Conservation (phyloP, 306 rosid species). For the Begonia fuchsioides region DNA sequence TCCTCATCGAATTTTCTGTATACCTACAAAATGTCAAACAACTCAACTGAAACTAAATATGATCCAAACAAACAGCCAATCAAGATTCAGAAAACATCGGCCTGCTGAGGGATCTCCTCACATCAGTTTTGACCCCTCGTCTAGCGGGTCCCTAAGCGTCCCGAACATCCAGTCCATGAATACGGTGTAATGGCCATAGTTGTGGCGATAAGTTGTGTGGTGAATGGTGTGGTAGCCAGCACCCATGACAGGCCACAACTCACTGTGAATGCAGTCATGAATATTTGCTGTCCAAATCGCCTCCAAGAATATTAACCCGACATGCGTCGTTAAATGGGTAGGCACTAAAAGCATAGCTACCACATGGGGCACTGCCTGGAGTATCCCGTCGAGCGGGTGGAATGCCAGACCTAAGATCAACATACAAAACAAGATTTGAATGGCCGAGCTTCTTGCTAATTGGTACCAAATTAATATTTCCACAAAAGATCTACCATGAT, state of each 20-base stretch:
- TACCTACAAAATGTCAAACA: not conserved
- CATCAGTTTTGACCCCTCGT: conserved; percentile 30
- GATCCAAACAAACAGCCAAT: not conserved
- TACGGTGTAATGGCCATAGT: conserved; percentile 80
- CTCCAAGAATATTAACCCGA: conserved; percentile 15
- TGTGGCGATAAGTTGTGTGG: conserved; percentile 83
- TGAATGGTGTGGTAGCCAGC: conserved; percentile 96
- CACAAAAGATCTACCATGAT: no score
- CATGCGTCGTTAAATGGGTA: conserved; percentile 55
- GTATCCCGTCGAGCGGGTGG: conserved; percentile 87
- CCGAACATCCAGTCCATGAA: conserved; percentile 99
- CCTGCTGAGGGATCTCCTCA: conserved; percentile 15
- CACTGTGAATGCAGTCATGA: conserved; percentile 76
- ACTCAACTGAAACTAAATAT: not conserved
- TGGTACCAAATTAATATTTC: no score
- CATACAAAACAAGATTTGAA: no score
- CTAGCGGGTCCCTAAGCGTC: conserved; percentile 61
- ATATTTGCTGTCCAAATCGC: conserved; percentile 74
- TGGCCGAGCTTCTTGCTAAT: no score
- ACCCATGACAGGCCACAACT: conserved; percentile 89
- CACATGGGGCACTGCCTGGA: conserved; percentile 75
- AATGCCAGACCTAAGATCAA: conserved; percentile 76
- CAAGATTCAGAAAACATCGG: not conserved
- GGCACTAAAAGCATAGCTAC: conserved; percentile 55
- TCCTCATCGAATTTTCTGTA: no score